Evolutionary conservation across 768 basidiomycete species (phyloP).

Genomic region (Coprinellus aureogranulatus): DNA sequence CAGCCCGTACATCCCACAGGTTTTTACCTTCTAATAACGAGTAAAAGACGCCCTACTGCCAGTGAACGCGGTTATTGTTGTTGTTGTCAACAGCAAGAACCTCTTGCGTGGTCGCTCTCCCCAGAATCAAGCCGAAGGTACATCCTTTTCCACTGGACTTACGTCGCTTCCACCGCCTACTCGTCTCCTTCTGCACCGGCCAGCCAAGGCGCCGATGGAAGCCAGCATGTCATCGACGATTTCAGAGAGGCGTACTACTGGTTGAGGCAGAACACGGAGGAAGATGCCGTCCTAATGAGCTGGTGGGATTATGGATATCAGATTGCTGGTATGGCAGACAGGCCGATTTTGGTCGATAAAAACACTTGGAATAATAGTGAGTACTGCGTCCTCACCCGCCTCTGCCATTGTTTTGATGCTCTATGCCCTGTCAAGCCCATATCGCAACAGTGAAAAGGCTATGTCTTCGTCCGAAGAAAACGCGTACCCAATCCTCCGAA

Average conservation of each 20-base stretch:
- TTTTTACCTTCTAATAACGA: too few species aligned
- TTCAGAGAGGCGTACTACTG: constrained; percentile 99
- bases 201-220: constrained; percentile 75
- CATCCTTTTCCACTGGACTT: constrained; percentile 97
- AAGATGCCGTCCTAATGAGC: constrained; percentile 93
- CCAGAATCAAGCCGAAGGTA: too few species aligned
- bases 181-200: constrained; percentile 96
- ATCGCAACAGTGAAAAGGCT: constrained; percentile 99
- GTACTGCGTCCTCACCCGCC: constrained; percentile 28
- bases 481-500: constrained; percentile 93
- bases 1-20: too few species aligned
- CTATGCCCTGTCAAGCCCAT: constrained; percentile 55
- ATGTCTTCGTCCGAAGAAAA: constrained; percentile 94
- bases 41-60: too few species aligned
- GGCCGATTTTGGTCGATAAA: constrained; percentile 95
- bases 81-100: constrained; percentile 78
- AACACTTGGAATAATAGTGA: constrained; percentile 99
- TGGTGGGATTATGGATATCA: constrained; percentile 99
- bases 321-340: constrained; percentile 98
- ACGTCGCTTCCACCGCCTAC: constrained; percentile 91
- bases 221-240: constrained; percentile 94
- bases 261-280: constrained; percentile 91
- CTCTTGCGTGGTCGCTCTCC: constrained; percentile 76
- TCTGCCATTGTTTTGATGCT: neutral
- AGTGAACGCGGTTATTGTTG: too few species aligned